Evolutionary conservation across 495 filamentous ascomycete genomes (phyloP), one percentile per base, ranked within the genome.

Genomic region (Xylaria bambusicola): DNA sequence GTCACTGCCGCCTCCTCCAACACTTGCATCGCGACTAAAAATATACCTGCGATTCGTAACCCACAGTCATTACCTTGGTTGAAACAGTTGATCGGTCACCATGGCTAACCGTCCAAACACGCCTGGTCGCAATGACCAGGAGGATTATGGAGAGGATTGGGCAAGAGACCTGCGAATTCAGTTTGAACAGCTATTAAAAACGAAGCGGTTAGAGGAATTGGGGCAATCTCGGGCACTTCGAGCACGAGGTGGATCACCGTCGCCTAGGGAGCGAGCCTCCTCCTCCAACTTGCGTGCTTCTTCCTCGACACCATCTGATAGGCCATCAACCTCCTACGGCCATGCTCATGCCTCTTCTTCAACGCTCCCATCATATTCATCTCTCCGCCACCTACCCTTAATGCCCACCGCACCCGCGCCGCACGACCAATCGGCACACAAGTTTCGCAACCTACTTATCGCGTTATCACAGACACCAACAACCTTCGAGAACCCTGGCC

Each of bases 401-500:
- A 81, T 96, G 35, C 92, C 94, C 5, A 85, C 86, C 17, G 83
- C 91, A 6, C 91, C 94, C 0, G 75, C 79, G 17, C 48, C 75
- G 18, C 79, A 87, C 62, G 90, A 95, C 71, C 70, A 82, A 41
- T 76, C 80, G 17, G 91, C 90, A 1, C 77, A 90, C 26, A 93
- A 90, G 62, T 97, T 98, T 70, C 85, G 88, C 48, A 95, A 88
- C 75, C 78, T 92, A 33, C 79, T 99, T 4, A 80, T 92, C 47
- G 86, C 88, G 3, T 75, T 98, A 8, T 94, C 94, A 3, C 79
- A 84, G 26, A 94, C 89, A 24, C 94, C 94, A 10, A 89, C 84
- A 18, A 92, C 91, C 69, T 99, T 96, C 75, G 94, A 99, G 76
- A 98, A 99, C 69, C 94, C 95, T 0, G 95, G 94, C 35, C 79